phyloP scores from a whole-genome alignment of 1,284 basidiomycete species.

The Cryptococcus sp. region DNA sequence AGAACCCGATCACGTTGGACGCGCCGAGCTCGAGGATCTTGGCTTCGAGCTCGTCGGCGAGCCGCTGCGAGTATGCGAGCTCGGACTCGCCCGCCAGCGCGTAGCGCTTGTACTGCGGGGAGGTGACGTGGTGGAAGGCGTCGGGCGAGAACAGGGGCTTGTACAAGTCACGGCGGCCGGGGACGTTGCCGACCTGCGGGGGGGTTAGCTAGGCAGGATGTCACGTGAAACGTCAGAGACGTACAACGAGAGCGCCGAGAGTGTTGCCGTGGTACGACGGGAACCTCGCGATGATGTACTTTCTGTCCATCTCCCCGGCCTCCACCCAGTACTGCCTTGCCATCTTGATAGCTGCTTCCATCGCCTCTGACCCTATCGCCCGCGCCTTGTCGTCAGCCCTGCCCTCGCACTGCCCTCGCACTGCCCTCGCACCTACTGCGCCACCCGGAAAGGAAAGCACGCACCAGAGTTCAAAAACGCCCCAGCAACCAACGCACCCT shows the following conservation, averaged over 20 bases:
- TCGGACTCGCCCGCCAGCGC: conserved; percentile 65
- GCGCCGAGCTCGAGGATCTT: conserved; percentile 77
- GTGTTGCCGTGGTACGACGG: conserved; percentile 84
- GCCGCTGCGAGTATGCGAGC: conserved; percentile 69
- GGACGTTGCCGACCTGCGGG: conserved; percentile 22
- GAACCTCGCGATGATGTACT: conserved; percentile 72
- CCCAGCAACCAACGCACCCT: conserved; percentile 25
- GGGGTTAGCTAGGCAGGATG: neutral
- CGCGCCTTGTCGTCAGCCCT: neutral
- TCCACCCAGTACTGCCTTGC: conserved; percentile 54
- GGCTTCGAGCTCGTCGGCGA: conserved; percentile 73
- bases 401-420: neutral
- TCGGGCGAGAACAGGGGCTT: conserved; percentile 58
- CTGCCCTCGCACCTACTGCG: neutral
- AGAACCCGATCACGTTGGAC: conserved; percentile 59
- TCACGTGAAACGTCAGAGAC: neutral
- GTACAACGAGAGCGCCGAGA: conserved; percentile 50
- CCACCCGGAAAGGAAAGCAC: too few relatives aligned
- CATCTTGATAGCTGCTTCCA: conserved; percentile 35
- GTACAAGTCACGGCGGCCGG: conserved; percentile 48
- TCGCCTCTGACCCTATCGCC: conserved; percentile 29
- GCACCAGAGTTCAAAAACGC: conserved; percentile 31
- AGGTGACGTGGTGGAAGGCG: conserved; percentile 44
- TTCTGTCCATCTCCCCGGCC: conserved; percentile 63
- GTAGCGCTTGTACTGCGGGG: conserved; percentile 73